Evolutionary conservation across 129 eudicot genomes (phyloP).

Genomic region (Apium graveolens): DNA sequence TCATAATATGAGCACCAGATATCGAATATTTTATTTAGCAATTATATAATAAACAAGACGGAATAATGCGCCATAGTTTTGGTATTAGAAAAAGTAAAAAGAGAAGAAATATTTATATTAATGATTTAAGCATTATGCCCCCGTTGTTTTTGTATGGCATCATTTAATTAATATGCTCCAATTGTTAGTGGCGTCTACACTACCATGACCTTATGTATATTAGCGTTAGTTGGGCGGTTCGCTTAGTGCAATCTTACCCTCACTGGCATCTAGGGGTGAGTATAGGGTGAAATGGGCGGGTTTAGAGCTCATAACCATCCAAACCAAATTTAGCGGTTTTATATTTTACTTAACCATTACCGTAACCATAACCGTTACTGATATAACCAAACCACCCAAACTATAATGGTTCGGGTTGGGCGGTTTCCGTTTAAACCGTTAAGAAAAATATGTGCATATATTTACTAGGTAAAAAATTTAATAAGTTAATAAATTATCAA

Average conservation of each 20-base stretch:
- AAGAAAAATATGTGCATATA: too few species aligned
- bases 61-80: not conserved
- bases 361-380: too few species aligned
- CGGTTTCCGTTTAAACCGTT: too few species aligned
- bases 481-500: too few species aligned
- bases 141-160: not conserved
- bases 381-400: too few species aligned
- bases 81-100: not conserved
- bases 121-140: not conserved
- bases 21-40: not conserved
- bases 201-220: not conserved
- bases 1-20: not conserved
- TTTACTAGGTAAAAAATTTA: too few species aligned
- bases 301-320: too few species aligned
- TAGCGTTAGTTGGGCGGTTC: not conserved
- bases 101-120: not conserved
- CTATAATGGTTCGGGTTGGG: too few species aligned
- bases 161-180: not conserved
- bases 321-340: too few species aligned
- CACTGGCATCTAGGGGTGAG: too few species aligned
- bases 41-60: not conserved
- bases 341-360: too few species aligned
- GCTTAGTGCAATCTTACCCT: not conserved
- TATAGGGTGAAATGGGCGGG: too few species aligned
- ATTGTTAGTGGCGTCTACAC: slow-evolving; percentile 1